phyloP scores from a whole-genome alignment of 805 yeast genomes.

The Cyberlindnera lachancei region DNA sequence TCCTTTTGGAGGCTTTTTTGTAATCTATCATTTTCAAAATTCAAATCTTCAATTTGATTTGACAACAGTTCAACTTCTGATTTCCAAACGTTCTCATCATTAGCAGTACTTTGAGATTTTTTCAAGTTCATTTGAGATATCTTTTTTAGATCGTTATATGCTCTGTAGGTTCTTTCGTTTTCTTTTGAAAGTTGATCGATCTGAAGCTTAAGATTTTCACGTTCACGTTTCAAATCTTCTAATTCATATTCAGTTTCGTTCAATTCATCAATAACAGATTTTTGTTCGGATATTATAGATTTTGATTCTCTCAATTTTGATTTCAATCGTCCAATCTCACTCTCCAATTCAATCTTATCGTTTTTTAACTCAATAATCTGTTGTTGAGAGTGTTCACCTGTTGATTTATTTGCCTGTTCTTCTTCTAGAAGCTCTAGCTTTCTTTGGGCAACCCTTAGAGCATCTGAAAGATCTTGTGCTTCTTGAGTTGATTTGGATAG shows the following conservation, averaged over 20 bases:
- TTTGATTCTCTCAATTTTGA: constrained; percentile 15
- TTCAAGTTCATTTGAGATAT: constrained; percentile 5
- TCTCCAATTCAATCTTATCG: constrained; percentile 10
- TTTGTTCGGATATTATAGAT: constrained; percentile 16
- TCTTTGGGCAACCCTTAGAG: constrained; percentile 2
- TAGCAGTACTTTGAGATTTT: neutral
- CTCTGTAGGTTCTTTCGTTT: constrained; percentile 23
- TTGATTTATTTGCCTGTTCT: constrained; percentile 6
- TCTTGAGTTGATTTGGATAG: constrained; percentile 1
- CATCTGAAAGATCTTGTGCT: constrained; percentile 1
- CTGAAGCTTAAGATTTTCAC: constrained; percentile 8
- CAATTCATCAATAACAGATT: constrained; percentile 17
- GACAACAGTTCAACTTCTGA: constrained; percentile 21
- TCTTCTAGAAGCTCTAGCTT: constrained; percentile 7
- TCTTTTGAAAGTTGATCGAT: constrained; percentile 26
- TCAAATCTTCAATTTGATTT: constrained; percentile 28
- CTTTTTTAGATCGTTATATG: constrained; percentile 15
- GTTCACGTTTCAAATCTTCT: constrained; percentile 12
- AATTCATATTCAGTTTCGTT: constrained; percentile 13
- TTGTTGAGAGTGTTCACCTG: constrained; percentile 3
- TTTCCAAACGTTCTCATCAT: constrained; percentile 22
- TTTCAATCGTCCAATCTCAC: constrained; percentile 10
- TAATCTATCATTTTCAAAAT: constrained; percentile 29
- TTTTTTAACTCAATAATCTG: constrained; percentile 9
- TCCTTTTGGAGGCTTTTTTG: constrained; percentile 30